phyloP scores from a whole-genome alignment of 2,329 filamentous ascomycete species.

The Rhytidhysteron rufulum region DNA sequence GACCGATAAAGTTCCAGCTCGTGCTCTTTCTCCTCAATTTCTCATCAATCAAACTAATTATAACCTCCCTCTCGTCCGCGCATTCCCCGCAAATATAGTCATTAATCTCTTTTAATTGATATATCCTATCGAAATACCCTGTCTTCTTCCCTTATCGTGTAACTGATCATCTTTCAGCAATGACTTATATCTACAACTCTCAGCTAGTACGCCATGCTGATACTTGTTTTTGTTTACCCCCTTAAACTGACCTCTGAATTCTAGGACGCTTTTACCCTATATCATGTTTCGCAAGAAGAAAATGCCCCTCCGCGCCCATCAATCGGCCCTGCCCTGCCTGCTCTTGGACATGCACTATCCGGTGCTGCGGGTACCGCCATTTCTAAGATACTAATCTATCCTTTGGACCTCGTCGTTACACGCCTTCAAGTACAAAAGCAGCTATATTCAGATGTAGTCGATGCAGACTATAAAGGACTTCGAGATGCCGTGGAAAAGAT shows the following conservation, averaged over 20 bases:
- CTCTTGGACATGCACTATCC: conserved; percentile 76
- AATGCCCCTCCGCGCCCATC: conserved; percentile 15
- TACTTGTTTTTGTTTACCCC: neutral
- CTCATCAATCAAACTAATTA: neutral
- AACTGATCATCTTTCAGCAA: no score
- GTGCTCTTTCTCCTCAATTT: neutral
- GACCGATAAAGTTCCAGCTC: neutral
- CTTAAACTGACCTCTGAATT: conserved; percentile 6
- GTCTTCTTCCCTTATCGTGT: no score
- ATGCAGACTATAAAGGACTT: conserved; percentile 60
- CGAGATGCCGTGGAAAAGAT: conserved; percentile 69
- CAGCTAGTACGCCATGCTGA: conserved; percentile 34
- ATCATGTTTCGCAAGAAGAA: conserved; percentile 39
- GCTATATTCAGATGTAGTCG: conserved; percentile 39
- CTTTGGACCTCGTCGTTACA: conserved; percentile 76
- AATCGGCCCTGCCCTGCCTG: conserved; percentile 56
- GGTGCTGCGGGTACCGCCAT: conserved; percentile 75
- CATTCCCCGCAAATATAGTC: neutral
- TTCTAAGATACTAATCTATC: conserved; percentile 75
- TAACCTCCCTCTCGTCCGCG: neutral
- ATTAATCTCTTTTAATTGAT: neutral
- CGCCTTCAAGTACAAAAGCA: conserved; percentile 75
- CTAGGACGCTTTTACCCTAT: conserved; percentile 41
- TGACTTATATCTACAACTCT: conserved; percentile 40
- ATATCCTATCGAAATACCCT: no score